Percentiles rank a stretch among this genome's conserved stretches.
Evolutionary conservation across 179 eudicot species (phyloP).

Genomic region (Beta macrorhiza): DNA sequence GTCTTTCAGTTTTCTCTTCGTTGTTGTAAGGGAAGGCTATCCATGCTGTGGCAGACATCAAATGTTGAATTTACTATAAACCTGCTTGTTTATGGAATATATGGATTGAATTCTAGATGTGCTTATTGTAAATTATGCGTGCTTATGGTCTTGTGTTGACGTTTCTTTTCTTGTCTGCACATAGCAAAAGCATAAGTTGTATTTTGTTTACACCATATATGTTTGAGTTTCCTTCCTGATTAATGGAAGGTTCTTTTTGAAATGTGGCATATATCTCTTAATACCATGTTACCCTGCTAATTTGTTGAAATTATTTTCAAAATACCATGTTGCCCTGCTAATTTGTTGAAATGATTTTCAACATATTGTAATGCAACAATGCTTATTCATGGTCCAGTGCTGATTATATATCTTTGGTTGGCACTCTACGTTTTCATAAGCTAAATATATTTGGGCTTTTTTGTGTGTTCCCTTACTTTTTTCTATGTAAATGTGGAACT

Average conservation of each 20-base stretch:
- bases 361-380: not conserved
- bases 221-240: not conserved
- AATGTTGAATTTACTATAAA: too few species aligned
- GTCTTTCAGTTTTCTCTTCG: slow-evolving; percentile 34
- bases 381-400: slow-evolving; percentile 48
- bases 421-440: slow-evolving; percentile 45
- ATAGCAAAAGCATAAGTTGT: slow-evolving; percentile 20
- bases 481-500: slow-evolving; percentile 14
- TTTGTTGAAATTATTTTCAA: not conserved
- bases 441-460: slow-evolving; percentile 24
- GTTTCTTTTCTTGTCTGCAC: slow-evolving; percentile 12
- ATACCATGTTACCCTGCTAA: not conserved
- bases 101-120: not conserved
- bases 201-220: slow-evolving; percentile 6
- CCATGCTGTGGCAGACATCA: slow-evolving; percentile 23
- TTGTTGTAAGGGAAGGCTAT: slow-evolving; percentile 22
- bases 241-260: not conserved
- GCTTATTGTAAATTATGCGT: not conserved
- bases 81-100: not conserved
- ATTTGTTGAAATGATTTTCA: not conserved
- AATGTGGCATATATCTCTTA: not conserved
- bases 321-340: not conserved
- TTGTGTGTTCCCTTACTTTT: slow-evolving; percentile 26
- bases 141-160: slow-evolving; percentile 35
- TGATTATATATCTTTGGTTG: slow-evolving; percentile 27